Conservation (phyloP, 768 basidiomycete species). For the Suillus paluster region DNA sequence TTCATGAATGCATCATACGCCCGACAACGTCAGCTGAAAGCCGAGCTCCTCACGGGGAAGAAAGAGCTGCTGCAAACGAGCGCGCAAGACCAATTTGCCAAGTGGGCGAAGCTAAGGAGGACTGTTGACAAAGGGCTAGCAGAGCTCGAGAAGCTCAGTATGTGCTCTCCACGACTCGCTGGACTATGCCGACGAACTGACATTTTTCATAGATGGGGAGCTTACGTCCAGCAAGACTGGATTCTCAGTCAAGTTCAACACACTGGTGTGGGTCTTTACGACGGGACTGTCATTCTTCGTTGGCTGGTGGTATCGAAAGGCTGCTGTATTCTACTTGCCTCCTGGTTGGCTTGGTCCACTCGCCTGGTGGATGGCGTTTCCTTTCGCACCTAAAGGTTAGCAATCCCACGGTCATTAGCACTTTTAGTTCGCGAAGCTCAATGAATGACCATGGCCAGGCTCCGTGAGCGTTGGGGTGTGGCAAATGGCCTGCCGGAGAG, state of each 20-base stretch:
- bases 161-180: slow-evolving; percentile 33
- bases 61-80: slow-evolving; percentile 87
- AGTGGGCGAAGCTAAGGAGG: slow-evolving; percentile 93
- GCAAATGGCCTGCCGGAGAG: slow-evolving; percentile 92
- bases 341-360: slow-evolving; percentile 88
- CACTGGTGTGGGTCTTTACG: slow-evolving; percentile 80
- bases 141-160: slow-evolving; percentile 93
- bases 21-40: slow-evolving; percentile 74
- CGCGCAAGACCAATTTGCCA: slow-evolving; percentile 97
- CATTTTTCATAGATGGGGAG: slow-evolving; percentile 60
- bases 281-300: slow-evolving; percentile 83
- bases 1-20: slow-evolving; percentile 60
- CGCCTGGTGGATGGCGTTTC: slow-evolving; percentile 86
- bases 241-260: slow-evolving; percentile 75
- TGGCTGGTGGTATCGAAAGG: slow-evolving; percentile 89
- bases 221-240: slow-evolving; percentile 59
- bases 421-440: slow-evolving; percentile 5
- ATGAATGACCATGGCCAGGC: slow-evolving; percentile 48
- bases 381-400: slow-evolving; percentile 87
- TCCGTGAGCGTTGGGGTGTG: slow-evolving; percentile 93
- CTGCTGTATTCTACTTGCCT: slow-evolving; percentile 95
- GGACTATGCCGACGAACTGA: slow-evolving; percentile 6
- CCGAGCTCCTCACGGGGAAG: slow-evolving; percentile 79
- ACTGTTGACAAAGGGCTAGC: slow-evolving; percentile 90
- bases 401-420: slow-evolving; percentile 7